Conservation (phyloP, 768 basidiomycete species). For the Suillus subluteus region DNA sequence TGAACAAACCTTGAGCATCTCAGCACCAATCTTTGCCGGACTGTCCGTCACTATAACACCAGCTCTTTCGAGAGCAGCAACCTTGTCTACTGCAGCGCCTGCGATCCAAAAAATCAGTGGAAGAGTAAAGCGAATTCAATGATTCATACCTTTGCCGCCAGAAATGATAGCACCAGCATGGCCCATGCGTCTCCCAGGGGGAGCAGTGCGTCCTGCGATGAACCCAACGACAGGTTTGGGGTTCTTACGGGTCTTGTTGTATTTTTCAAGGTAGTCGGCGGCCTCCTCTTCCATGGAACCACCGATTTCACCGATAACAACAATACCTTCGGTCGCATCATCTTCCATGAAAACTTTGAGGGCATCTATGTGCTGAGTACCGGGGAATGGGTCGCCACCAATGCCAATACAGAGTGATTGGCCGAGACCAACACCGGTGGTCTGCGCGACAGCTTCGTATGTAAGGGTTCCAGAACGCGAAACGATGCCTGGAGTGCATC, state of each 20-base stretch:
- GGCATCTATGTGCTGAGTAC: constrained; percentile 94
- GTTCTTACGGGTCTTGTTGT: constrained; percentile 84
- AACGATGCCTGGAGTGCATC: constrained; percentile 68
- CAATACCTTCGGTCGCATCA: constrained; percentile 95
- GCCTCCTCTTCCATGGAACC: constrained; percentile 99
- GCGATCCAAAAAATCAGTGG: constrained; percentile 8
- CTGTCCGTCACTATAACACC: constrained; percentile 94
- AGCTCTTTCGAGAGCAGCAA: constrained; percentile 85
- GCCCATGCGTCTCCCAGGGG: constrained; percentile 97
- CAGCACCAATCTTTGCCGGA: constrained; percentile 90
- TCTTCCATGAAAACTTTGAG: constrained; percentile 96
- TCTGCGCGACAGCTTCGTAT: constrained; percentile 98
- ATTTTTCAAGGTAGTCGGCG: constrained; percentile 90
- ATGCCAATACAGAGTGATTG: constrained; percentile 97
- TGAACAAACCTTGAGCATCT: constrained; percentile 82
- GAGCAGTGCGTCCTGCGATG: constrained; percentile 97
- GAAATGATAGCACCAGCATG: constrained; percentile 98
- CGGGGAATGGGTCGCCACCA: constrained; percentile 96
- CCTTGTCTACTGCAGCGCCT: constrained; percentile 94
- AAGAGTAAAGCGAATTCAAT: background rate
- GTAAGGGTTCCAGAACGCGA: constrained; percentile 96
- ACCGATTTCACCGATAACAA: constrained; percentile 98
- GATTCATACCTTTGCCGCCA: constrained; percentile 84
- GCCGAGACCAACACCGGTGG: constrained; percentile 92
- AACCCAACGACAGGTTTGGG: constrained; percentile 98